Conservation (phyloP, 1,139 yeast species). For the Maudiozyma humilis region DNA sequence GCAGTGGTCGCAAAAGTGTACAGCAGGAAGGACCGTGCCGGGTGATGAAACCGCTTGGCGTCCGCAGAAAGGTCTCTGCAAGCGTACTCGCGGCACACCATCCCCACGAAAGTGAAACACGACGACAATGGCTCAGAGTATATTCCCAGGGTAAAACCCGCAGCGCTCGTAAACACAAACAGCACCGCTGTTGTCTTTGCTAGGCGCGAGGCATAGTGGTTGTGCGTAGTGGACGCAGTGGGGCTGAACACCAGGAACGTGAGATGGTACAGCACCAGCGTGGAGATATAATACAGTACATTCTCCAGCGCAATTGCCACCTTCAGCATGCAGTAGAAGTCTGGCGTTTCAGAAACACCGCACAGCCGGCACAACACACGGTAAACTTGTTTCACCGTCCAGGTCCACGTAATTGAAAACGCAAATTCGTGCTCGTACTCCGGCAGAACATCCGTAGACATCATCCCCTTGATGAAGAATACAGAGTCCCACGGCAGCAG, state of each 20-base stretch:
- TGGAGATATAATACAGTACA: constrained; percentile 43
- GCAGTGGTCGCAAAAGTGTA: constrained; percentile 47
- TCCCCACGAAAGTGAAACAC: constrained; percentile 51
- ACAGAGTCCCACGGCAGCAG: constrained; percentile 82
- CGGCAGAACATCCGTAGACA: constrained; percentile 42
- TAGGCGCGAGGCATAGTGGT: constrained; percentile 6
- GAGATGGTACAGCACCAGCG: constrained; percentile 43
- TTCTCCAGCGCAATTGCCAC: constrained; percentile 45
- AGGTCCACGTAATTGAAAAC: constrained; percentile 74
- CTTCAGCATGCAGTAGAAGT: constrained; percentile 39
- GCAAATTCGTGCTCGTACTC: constrained; percentile 84
- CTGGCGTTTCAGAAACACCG: background rate
- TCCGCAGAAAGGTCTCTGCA: constrained; percentile 17
- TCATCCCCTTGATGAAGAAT: constrained; percentile 47
- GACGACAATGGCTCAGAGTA: constrained; percentile 76
- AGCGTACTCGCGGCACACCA: constrained; percentile 41
- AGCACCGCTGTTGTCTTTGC: constrained; percentile 36
- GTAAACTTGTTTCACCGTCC: constrained; percentile 34
- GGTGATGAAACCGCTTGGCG: constrained; percentile 8
- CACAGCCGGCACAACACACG: background rate
- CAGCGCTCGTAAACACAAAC: constrained; percentile 65
- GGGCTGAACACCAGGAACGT: constrained; percentile 36
- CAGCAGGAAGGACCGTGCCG: constrained; percentile 9
- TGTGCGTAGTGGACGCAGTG: constrained; percentile 11
- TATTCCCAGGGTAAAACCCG: constrained; percentile 65